Evolutionary conservation across 208 protist genomes (phyloP), one percentile per base, ranked within the genome.

Genomic region (Acanthamoeba castellanii): DNA sequence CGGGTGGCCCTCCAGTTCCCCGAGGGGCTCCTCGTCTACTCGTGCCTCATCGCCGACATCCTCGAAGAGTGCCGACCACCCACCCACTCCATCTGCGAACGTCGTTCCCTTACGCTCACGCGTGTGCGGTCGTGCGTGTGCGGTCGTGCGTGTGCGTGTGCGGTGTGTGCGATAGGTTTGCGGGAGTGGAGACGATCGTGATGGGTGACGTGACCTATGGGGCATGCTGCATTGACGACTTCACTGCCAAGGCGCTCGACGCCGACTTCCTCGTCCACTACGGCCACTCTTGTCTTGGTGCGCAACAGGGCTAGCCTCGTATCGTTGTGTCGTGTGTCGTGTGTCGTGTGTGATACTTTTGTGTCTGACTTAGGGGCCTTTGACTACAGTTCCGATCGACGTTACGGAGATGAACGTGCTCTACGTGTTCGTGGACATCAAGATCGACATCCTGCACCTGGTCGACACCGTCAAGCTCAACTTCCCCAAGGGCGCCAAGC

Each of bases 351-450:
- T 81, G n/a, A n/a, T n/a, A n/a, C n/a, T n/a, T n/a, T n/a, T n/a
- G n/a, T n/a, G n/a, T n/a, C n/a, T n/a, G n/a, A n/a, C n/a, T n/a
- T n/a, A n/a, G 32, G 13, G 7, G 32, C 13, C 6, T 8, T 5
- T 13, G 50, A 55, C 50, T 5, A 4, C 47, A 94, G 50, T 93
- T 52, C 59, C 55, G 76, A 66, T 98, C 20, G 98, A 99, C 94
- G 98, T 98, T 64, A 97, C 96, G 57, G 94, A 98, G 14, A 98
- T 98, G 18, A 99, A 98, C 84, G 99, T 99, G 97, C 98, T 99
- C 90, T 99, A 99, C 96, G 98, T 99, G 7, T 99, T 99, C 97
- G 99, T 99, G 5, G 99, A 99, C 95, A 99, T 99, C 95, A 96
- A 98, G 93, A 99, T 99, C 94, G 99, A 99, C 95, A 97, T 99